Evolutionary conservation across 2,329 filamentous ascomycete species (phyloP).

Genomic region (Pseudocercospora cruenta): DNA sequence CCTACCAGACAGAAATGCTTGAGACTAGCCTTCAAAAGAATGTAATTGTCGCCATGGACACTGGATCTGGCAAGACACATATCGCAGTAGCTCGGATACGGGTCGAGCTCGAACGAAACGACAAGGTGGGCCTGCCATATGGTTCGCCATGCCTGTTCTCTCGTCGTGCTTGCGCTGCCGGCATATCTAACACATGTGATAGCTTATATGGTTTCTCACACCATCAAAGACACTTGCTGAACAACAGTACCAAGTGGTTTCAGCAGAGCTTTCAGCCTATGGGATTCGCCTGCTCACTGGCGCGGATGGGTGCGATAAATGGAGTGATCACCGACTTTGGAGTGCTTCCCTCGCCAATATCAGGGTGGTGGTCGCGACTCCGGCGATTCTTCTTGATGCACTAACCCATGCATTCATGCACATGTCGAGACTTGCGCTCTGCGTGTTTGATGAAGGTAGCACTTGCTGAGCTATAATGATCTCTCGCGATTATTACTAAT

Average conservation of each 20-base stretch:
- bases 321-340: conserved; percentile 72
- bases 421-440: conserved; percentile 64
- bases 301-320: conserved; percentile 70
- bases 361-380: conserved; percentile 76
- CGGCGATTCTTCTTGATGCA: conserved; percentile 74
- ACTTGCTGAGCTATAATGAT: neutral
- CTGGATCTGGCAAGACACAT: conserved; percentile 54
- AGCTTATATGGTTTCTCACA: conserved; percentile 53
- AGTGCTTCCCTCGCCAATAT: conserved; percentile 65
- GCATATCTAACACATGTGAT: neutral
- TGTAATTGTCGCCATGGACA: conserved; percentile 55
- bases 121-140: conserved; percentile 38
- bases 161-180: neutral
- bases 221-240: conserved; percentile 51
- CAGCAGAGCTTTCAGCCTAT: conserved; percentile 48
- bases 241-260: conserved; percentile 47
- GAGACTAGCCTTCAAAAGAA: conserved; percentile 49
- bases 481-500: neutral
- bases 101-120: conserved; percentile 46
- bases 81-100: conserved; percentile 51
- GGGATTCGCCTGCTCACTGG: conserved; percentile 68
- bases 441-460: conserved; percentile 82
- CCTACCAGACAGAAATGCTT: conserved; percentile 56
- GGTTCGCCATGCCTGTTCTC: too few species aligned
- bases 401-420: conserved; percentile 73